Percentiles rank a stretch among this genome's conserved stretches.
These are phyloP conservation scores for Luffa acutangula DNA, from an alignment of 306 rosid species.

Conservation along the genomic window DNA sequence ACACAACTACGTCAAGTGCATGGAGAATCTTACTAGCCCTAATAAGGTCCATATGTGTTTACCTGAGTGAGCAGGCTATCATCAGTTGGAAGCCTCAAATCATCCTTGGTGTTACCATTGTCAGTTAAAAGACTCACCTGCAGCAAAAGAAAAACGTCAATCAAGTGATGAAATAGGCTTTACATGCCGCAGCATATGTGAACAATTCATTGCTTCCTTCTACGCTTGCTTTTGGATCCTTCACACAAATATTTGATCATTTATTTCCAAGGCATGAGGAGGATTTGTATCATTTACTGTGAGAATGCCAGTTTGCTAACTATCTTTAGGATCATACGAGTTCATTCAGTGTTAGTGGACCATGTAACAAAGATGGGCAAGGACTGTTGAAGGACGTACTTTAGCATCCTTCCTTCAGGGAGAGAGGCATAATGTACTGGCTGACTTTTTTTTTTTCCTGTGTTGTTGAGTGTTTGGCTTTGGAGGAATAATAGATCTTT, in stretches of 20 bases:
- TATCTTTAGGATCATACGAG: too few relatives aligned
- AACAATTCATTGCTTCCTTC: background rate
- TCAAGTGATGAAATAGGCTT: background rate
- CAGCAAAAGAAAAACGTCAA: background rate
- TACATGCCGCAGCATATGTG: background rate
- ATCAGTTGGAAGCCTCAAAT: constrained; percentile 25
- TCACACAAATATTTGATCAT: background rate
- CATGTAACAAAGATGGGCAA: too few relatives aligned
- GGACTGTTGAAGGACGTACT: too few relatives aligned
- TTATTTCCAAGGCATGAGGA: background rate
- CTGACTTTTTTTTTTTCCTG: too few relatives aligned
- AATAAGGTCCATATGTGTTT: background rate
- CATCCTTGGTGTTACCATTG: constrained; percentile 20
- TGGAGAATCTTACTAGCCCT: background rate
- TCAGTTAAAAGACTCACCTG: constrained; percentile 26
- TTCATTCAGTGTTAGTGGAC: too few relatives aligned
- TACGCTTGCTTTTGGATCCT: background rate
- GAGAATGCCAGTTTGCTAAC: too few relatives aligned
- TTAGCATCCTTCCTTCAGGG: too few relatives aligned
- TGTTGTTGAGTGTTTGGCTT: too few relatives aligned
- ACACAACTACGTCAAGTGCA: background rate
- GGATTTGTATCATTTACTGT: too few relatives aligned
- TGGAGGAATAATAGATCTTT: too few relatives aligned
- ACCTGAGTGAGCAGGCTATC: constrained; percentile 21
- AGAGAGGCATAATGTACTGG: too few relatives aligned